Evolutionary conservation across 2,329 filamentous ascomycete genomes (phyloP).

Genomic region (Arthrocladium fulminans): DNA sequence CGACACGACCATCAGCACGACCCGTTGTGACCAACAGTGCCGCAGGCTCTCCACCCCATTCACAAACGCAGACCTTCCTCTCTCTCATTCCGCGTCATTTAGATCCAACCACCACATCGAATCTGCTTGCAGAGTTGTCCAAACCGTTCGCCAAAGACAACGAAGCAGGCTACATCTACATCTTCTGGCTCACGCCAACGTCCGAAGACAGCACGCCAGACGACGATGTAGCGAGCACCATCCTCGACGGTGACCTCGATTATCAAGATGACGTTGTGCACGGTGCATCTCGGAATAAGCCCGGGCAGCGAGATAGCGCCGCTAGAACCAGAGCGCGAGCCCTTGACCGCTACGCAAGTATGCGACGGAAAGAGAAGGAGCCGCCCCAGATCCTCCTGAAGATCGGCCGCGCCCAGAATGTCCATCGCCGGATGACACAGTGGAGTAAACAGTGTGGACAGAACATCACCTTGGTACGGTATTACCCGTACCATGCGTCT

Average conservation of each 20-base stretch:
- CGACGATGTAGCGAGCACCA: slow-evolving; percentile 50
- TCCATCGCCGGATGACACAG: slow-evolving; percentile 82
- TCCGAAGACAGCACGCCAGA: slow-evolving; percentile 47
- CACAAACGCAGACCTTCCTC: slow-evolving; percentile 41
- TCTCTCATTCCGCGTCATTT: slow-evolving; percentile 61
- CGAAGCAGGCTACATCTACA: slow-evolving; percentile 91
- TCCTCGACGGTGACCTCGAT: slow-evolving; percentile 37
- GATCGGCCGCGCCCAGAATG: slow-evolving; percentile 64
- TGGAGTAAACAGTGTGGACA: slow-evolving; percentile 93
- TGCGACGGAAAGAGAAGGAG: slow-evolving; percentile 24
- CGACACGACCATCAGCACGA: slow-evolving; percentile 15
- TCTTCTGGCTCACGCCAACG: slow-evolving; percentile 86
- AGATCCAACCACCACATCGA: slow-evolving; percentile 58
- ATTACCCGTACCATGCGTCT: slow-evolving; percentile 68
- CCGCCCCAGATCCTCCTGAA: slow-evolving; percentile 58
- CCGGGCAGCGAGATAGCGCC: not conserved
- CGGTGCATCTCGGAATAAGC: not conserved
- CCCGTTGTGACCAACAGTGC: slow-evolving; percentile 17
- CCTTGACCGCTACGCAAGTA: slow-evolving; percentile 28
- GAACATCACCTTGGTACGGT: slow-evolving; percentile 75
- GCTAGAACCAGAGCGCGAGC: slow-evolving; percentile 26
- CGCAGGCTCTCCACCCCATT: slow-evolving; percentile 22
- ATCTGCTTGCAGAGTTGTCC: slow-evolving; percentile 65
- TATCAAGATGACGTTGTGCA: slow-evolving; percentile 4
- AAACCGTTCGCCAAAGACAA: slow-evolving; percentile 66